These are phyloP conservation scores for Phyllosticta capitalensis DNA, from an alignment of 2,329 filamentous ascomycete species.

Conservation along the genomic window DNA sequence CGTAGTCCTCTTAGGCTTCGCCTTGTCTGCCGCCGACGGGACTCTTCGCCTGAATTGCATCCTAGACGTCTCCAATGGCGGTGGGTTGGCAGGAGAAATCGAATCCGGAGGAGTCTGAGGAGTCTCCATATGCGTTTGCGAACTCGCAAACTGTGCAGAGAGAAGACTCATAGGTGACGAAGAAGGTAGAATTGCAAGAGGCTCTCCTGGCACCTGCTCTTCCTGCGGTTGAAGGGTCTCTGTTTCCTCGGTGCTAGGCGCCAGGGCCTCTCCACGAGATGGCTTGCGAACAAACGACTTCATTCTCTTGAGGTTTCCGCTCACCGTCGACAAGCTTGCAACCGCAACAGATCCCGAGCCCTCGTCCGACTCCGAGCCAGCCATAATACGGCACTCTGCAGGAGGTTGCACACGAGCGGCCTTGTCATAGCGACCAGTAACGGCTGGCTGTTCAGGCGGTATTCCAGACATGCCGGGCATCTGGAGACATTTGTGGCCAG, in stretches of 20 bases:
- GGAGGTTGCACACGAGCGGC: conserved; percentile 1
- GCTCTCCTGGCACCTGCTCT: neutral
- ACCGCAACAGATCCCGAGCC: conserved; percentile 5
- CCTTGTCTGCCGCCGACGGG: neutral
- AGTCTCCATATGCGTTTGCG: neutral
- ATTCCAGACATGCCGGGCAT: neutral
- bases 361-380: conserved; percentile 1
- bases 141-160: neutral
- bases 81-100: conserved; percentile 4
- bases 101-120: conserved; percentile 6
- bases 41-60: conserved; percentile 2
- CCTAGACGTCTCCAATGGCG: neutral
- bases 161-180: neutral
- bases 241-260: neutral
- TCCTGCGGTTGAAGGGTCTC: neutral
- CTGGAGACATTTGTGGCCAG: neutral
- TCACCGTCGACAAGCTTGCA: conserved; percentile 5
- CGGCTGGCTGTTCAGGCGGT: neutral
- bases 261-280: neutral
- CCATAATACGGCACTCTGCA: neutral
- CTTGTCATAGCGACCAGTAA: conserved; percentile 1
- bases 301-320: conserved; percentile 4
- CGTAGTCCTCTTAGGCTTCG: neutral
- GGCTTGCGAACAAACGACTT: conserved; percentile 11
- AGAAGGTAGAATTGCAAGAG: conserved; percentile 1